phyloP scores from a whole-genome alignment of 192 early-diverging fungal species.

The Coemansia sp. region DNA sequence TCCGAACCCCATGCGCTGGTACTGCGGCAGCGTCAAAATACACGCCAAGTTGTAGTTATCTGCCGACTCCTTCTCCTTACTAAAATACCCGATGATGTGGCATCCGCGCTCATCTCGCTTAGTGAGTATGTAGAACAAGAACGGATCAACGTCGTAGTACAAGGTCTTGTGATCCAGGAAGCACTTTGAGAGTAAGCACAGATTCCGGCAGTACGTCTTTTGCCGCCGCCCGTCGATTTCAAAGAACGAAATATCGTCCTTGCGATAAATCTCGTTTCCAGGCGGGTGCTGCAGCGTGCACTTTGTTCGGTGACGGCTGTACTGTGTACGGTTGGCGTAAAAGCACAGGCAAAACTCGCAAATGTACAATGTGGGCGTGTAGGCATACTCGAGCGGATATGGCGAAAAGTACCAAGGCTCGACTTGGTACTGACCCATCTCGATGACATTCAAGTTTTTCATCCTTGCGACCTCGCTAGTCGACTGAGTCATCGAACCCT shows the following conservation, averaged over 20 bases:
- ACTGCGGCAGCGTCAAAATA: constrained; percentile 96
- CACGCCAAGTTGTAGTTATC: constrained; percentile 99
- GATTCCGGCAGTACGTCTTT: constrained; percentile 91
- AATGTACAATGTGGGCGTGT: constrained; percentile 81
- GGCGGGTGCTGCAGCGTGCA: constrained; percentile 95
- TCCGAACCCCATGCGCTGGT: constrained; percentile 96
- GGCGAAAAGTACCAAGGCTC: constrained; percentile 99
- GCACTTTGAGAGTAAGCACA: constrained; percentile 94
- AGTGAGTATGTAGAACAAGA: constrained; percentile 97
- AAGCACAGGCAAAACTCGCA: constrained; percentile 96
- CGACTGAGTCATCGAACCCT: constrained; percentile 97
- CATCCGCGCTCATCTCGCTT: constrained; percentile 82
- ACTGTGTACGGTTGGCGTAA: constrained; percentile 72
- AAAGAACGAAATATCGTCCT: constrained; percentile 91
- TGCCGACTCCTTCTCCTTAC: constrained; percentile 97
- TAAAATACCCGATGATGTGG: constrained; percentile 97
- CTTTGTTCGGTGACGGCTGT: constrained; percentile 82
- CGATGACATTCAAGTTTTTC: constrained; percentile 92
- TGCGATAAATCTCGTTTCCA: constrained; percentile 98
- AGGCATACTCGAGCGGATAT: constrained; percentile 87
- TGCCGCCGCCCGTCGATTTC: constrained; percentile 98
- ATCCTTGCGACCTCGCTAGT: constrained; percentile 91
- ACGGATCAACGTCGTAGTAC: constrained; percentile 98
- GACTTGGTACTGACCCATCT: constrained; percentile 90
- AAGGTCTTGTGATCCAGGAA: constrained; percentile 99